Percentiles rank a stretch among this genome's conserved stretches.
phyloP scores from a whole-genome alignment of 2,329 filamentous ascomycete species.

The Biscogniauxia sp. region DNA sequence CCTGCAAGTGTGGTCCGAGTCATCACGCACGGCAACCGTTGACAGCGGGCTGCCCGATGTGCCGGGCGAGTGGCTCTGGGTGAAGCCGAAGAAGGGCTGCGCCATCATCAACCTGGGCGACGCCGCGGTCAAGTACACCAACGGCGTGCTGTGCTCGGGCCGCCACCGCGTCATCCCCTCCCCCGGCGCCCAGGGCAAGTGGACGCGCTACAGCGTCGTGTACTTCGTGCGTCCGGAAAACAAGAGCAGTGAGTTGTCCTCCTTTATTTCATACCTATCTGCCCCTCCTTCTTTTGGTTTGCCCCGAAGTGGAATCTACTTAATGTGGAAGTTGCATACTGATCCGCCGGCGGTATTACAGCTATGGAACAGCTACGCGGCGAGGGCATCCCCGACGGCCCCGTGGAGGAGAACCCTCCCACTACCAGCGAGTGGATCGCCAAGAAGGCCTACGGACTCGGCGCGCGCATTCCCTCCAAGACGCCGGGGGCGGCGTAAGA shows the following conservation, averaged over 20 bases:
- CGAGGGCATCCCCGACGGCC: slow-evolving; percentile 20
- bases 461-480: background rate
- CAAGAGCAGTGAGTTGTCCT: slow-evolving; percentile 9
- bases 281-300: no score
- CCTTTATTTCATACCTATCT: no score
- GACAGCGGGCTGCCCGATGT: slow-evolving; percentile 25
- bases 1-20: slow-evolving; percentile 36
- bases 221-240: slow-evolving; percentile 37
- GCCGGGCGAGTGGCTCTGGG: slow-evolving; percentile 36
- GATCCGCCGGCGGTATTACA: no score
- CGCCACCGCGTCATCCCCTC: slow-evolving; percentile 36
- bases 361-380: slow-evolving; percentile 28
- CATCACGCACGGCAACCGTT: slow-evolving; percentile 25
- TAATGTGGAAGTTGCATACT: no score
- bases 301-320: no score
- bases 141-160: slow-evolving; percentile 33
- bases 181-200: slow-evolving; percentile 31
- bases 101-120: slow-evolving; percentile 40
- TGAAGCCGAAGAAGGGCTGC: slow-evolving; percentile 34
- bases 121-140: slow-evolving; percentile 36
- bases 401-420: background rate
- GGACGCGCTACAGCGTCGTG: slow-evolving; percentile 34
- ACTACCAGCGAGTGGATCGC: background rate
- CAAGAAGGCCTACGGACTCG: background rate
- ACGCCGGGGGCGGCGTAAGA: no score